Percentiles rank a stretch among this genome's conserved stretches.
phyloP scores from a whole-genome alignment of 768 basidiomycete genomes.

The Suillus fuscotomentosus region DNA sequence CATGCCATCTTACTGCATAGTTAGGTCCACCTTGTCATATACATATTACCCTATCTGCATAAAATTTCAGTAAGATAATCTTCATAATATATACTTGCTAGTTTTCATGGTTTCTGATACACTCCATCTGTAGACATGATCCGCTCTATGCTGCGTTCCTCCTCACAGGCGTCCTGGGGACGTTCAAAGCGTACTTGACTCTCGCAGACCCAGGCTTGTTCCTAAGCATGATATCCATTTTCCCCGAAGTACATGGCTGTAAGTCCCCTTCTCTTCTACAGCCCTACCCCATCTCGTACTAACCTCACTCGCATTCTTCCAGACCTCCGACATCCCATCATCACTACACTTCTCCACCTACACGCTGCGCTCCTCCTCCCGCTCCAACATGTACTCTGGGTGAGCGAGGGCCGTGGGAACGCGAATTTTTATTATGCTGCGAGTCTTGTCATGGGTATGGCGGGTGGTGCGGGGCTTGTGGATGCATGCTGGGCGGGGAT shows the following conservation, averaged over 20 bases:
- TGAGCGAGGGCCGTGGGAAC: conserved; percentile 88
- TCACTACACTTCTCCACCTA: conserved; percentile 77
- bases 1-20: not conserved
- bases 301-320: conserved; percentile 1
- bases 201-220: conserved; percentile 89
- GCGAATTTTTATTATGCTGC: conserved; percentile 98
- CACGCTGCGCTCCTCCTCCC: conserved; percentile 87
- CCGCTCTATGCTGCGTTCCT: conserved; percentile 78
- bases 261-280: conserved; percentile 28
- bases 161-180: conserved; percentile 72
- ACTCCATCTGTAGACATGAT: conserved; percentile 60
- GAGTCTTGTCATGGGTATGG: conserved; percentile 90
- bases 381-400: conserved; percentile 90
- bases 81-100: not conserved
- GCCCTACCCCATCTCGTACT: not conserved
- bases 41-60: conserved; percentile 84
- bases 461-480: conserved; percentile 78
- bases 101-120: not conserved
- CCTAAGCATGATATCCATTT: conserved; percentile 74
- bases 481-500: conserved; percentile 86
- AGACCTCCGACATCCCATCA: conserved; percentile 87
- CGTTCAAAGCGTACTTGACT: conserved; percentile 91
- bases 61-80: conserved; percentile 69
- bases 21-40: conserved; percentile 80
- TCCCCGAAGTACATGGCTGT: conserved; percentile 86